phyloP scores from a whole-genome alignment of 225 moss, liverwort and hornwort species.

The Pseudisothecium myosuroides region DNA sequence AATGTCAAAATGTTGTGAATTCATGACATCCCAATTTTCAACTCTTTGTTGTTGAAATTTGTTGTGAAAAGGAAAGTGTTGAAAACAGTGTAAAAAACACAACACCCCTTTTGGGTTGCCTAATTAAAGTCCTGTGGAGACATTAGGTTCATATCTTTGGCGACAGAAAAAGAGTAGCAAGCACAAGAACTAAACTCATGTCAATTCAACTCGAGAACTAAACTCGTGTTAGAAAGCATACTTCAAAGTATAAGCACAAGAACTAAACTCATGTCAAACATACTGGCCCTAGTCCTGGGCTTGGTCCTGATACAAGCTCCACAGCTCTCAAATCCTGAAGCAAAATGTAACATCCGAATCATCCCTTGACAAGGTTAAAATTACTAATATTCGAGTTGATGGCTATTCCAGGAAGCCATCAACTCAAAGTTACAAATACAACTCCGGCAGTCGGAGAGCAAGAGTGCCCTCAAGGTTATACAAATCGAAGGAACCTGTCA shows the following conservation, averaged over 20 bases:
- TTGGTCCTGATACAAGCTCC: background rate
- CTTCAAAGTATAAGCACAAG: background rate
- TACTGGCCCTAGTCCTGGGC: background rate
- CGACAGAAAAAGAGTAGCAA: background rate
- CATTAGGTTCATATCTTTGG: background rate
- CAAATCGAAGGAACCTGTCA: background rate
- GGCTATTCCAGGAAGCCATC: background rate
- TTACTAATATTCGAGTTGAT: background rate
- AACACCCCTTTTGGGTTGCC: no score
- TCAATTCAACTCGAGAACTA: no score
- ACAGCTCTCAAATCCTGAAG: background rate
- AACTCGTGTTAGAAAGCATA: background rate
- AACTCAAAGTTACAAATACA: background rate
- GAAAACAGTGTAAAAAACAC: background rate
- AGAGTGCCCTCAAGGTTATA: background rate
- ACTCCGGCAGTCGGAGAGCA: background rate
- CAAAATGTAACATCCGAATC: background rate
- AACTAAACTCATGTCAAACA: background rate
- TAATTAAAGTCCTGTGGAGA: background rate
- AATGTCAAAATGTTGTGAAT: background rate
- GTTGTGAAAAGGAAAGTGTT: background rate
- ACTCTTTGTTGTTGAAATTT: background rate
- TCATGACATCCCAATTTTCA: background rate
- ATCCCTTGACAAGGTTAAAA: background rate
- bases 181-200: background rate